Evolutionary conservation across 805 yeast genomes (phyloP).

Genomic region (Yarrowia bubula): DNA sequence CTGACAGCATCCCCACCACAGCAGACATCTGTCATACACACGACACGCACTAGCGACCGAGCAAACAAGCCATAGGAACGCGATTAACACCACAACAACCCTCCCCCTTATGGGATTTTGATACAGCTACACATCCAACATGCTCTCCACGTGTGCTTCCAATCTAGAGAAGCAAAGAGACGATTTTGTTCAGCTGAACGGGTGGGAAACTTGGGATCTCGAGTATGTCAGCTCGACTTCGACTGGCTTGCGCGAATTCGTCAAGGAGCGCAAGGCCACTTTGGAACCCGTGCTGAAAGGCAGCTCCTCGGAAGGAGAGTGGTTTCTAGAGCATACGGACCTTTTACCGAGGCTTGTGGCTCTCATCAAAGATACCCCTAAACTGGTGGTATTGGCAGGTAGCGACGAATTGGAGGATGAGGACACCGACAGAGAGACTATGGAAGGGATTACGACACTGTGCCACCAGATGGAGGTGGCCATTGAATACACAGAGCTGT

Average conservation of each 20-base stretch:
- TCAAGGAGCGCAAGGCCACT: not conserved
- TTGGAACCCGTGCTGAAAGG: not conserved
- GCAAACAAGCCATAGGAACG: not conserved
- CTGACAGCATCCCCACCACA: not conserved
- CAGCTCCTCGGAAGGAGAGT: conserved; percentile 5
- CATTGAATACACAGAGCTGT: conserved; percentile 35
- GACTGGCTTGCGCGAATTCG: not conserved
- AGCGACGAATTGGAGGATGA: not conserved
- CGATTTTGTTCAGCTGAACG: conserved; percentile 11
- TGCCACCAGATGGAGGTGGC: conserved; percentile 33
- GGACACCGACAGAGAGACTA: conserved; percentile 19
- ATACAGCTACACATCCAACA: not conserved
- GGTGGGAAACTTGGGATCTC: conserved; percentile 15
- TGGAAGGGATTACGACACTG: conserved; percentile 28
- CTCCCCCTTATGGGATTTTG: not conserved
- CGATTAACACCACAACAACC: not conserved
- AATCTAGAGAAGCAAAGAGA: conserved; percentile 23
- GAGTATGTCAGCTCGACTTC: not conserved
- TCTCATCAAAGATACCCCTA: conserved; percentile 10
- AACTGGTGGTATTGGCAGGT: conserved; percentile 30
- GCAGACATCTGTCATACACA: not conserved
- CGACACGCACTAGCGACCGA: not conserved
- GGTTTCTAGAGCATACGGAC: conserved; percentile 21
- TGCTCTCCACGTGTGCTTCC: conserved; percentile 22
- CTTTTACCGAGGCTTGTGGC: not conserved